Evolutionary conservation across 257 asterid species (phyloP), one percentile per base, ranked within the genome.

Genomic region (Solanum chmielewskii): DNA sequence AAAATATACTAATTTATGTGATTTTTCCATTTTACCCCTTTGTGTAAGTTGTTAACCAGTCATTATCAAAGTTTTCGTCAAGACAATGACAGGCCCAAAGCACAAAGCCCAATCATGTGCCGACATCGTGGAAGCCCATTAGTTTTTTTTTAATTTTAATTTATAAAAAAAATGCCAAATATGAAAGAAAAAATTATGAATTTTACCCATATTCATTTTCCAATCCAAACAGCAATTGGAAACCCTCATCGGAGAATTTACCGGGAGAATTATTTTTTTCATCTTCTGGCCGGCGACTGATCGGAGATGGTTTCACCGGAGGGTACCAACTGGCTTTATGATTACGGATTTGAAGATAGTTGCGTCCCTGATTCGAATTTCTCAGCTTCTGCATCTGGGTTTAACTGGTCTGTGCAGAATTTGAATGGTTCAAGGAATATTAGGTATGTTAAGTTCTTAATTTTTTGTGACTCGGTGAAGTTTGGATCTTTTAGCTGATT

Each of bases 231-330:
- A 70, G 77, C 83, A 52, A 45, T 56, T 85, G 5, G 9, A 49
- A 44, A 70, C n/a, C 45, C 14, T 2, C 11, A 56, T 56, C 11
- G 64, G 64, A 56, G n/a, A 56, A 56, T 56, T 56, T 56, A 7
- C n/a, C 64, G 64, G 64, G 64, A 56, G 64, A 56, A 56, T 18
- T 56, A 16, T 52, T 56, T 56, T 56, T 18, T 56, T 1, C 64
- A 56, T 56, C 4, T 56, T 88, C 27, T 89, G 76, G 42, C 89
- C 88, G 86, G 90, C 68, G 49, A 83, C 85, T 88, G 91, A 82
- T 92, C 89, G 93, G 87, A 90, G 88, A 96, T 96, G 99, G 98
- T 93, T 92, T 91, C 94, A 4, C 98, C 95, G 90, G 98, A 95
- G 81, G 92, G 56, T 90, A 94, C 98, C 42, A 94, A 96, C 87